Conservation (phyloP, 176 grass and related monocot species). For the Zizania latifolia region DNA sequence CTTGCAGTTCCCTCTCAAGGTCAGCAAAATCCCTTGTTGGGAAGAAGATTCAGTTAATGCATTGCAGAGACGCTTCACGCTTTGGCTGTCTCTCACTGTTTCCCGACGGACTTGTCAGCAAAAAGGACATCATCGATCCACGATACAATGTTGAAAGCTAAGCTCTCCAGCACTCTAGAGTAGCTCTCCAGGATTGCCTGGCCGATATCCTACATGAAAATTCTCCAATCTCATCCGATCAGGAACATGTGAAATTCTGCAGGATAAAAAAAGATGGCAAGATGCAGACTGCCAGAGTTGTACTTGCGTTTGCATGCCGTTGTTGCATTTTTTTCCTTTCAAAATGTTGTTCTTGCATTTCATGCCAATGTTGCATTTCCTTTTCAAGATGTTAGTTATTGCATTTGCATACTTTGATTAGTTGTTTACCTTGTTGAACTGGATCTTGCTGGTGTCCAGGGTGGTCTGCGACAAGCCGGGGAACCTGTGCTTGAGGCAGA, state of each 20-base stretch:
- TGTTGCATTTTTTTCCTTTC: neutral
- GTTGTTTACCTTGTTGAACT: conserved; percentile 78
- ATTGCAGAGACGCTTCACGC: too few species aligned
- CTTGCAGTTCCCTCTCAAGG: conserved; percentile 23
- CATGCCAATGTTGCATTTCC: too few species aligned
- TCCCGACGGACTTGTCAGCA: conserved; percentile 53
- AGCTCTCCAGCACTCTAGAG: conserved; percentile 90
- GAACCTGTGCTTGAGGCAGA: conserved; percentile 79
- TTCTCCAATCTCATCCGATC: neutral
- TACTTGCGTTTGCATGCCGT: neutral
- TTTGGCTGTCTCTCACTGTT: conserved; percentile 17
- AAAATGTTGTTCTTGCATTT: neutral
- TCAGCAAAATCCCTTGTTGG: conserved; percentile 35
- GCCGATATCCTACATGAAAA: conserved; percentile 60
- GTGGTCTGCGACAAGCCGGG: conserved; percentile 89
- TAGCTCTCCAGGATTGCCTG: conserved; percentile 97
- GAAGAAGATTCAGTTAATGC: too few species aligned
- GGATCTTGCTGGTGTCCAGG: conserved; percentile 95
- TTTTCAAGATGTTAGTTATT: too few species aligned
- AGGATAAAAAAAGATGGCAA: neutral
- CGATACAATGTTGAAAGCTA: conserved; percentile 88
- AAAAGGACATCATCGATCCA: conserved; percentile 92
- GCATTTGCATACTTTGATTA: neutral
- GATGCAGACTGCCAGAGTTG: neutral
- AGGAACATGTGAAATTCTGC: neutral